Evolutionary conservation across 2,329 filamentous ascomycete species (phyloP).

Genomic region (Cladosporium velox): DNA sequence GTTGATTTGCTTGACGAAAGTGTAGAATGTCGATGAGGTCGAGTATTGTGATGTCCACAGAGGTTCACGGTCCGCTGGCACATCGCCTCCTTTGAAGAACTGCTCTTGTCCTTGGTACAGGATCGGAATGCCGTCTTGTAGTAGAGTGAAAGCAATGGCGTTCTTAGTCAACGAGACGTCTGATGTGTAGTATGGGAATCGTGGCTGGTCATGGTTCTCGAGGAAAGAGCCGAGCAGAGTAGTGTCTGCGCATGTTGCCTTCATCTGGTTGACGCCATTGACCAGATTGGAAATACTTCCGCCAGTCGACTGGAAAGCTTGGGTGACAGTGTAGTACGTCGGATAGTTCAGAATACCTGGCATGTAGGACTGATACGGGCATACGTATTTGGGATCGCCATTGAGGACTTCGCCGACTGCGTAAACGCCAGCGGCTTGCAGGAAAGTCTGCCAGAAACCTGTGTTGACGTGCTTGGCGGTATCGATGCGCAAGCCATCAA

Average conservation of each 20-base stretch:
- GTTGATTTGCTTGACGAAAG: constrained; percentile 21
- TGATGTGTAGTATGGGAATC: constrained; percentile 22
- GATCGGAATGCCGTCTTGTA: constrained; percentile 29
- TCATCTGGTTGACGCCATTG: constrained; percentile 14
- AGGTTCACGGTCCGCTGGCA: constrained; percentile 23
- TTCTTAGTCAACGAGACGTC: constrained; percentile 25
- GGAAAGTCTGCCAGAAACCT: constrained; percentile 34
- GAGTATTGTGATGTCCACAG: constrained; percentile 24
- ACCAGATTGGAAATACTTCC: constrained; percentile 15
- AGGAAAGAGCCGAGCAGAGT: constrained; percentile 25
- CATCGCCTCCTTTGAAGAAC: constrained; percentile 22
- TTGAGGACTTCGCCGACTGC: constrained; percentile 35
- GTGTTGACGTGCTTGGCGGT: constrained; percentile 37
- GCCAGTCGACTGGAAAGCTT: constrained; percentile 39
- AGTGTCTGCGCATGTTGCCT: constrained; percentile 16
- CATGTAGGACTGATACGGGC: constrained; percentile 34
- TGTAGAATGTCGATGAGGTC: constrained; percentile 19
- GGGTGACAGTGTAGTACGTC: constrained; percentile 41
- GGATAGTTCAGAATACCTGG: constrained; percentile 36
- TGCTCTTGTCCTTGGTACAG: constrained; percentile 31
- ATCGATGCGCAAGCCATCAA: constrained; percentile 40
- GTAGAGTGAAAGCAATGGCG: constrained; percentile 24
- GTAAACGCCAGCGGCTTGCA: constrained; percentile 33
- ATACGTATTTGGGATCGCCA: constrained; percentile 29
- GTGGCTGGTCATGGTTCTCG: constrained; percentile 28